Base-by-base conservation (phyloP, 805 yeast species). In the Brettanomyces anomalus region DNA sequence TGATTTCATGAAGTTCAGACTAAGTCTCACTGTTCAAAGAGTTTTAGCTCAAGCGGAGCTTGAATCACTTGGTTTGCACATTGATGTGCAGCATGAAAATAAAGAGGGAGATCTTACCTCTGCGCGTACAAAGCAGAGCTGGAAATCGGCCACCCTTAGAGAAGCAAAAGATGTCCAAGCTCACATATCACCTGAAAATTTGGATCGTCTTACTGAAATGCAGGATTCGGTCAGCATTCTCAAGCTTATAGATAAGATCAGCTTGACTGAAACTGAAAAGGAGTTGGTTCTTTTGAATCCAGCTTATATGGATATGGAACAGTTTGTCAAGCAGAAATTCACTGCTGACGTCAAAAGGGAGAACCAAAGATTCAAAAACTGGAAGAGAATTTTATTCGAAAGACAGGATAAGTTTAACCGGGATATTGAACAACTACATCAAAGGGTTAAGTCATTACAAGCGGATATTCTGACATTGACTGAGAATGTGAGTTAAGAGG, bases 311-410 rank as follows among this genome's bases (percentile, higher is more conserved):
- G 70, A 70, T 32, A 62, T 64, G 43, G 76, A 73, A 51, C 55
- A 62, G 41, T 56, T 61, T 34, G 57, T 72, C 48, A 73, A 71
- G 51, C 64, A 59, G 44, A 65, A 62, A 43, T 72, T 71, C 42
- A 62, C 68, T 18, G 70, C 64, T 16, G 55, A 67, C 19, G 70
- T 76, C 35, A 55, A 60, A 13, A 43, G 53, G 3, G 81, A 81
- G 54, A 85, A 80, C 47, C 61, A 56, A 38, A 71, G 74, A 47
- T 80, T 81, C 49, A 74, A 72, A 53, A 77, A 72, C 28, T 79
- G 86, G 85, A 78, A 78, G 53, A 61, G 58, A 43, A 74, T 74
- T 0, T 62, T 83, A 39, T 66, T 72, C 40, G 67, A 65, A 16
- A 74, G 74, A 52, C 88, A 82, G 58, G 65, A 62, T n/a, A 58